Evolutionary conservation across 306 rosid genomes (phyloP).

Genomic region (Trifolium pratense): DNA sequence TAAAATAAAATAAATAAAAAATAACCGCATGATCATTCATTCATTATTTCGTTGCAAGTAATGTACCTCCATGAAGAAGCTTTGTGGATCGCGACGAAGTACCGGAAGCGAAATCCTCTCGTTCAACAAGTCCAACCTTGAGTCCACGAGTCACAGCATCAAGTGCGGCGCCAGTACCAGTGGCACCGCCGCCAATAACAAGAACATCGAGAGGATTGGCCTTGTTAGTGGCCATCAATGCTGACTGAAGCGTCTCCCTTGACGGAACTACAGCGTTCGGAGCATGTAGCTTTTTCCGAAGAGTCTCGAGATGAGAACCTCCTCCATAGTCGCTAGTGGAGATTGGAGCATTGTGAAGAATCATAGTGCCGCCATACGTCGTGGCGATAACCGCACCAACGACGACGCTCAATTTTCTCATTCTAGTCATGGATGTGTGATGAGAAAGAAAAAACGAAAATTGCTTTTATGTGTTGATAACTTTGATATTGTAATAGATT

Average conservation of each 20-base stretch:
- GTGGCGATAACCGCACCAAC: constrained; percentile 56
- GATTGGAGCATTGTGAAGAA: constrained; percentile 51
- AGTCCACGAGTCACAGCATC: constrained; percentile 93
- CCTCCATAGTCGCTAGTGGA: constrained; percentile 58
- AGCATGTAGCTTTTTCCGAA: constrained; percentile 65
- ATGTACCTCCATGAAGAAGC: constrained; percentile 94
- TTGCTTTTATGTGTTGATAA: neutral
- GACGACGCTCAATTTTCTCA: constrained; percentile 60
- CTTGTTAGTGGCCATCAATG: constrained; percentile 61
- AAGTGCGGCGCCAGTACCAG: constrained; percentile 83
- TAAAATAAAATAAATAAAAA: too few species aligned
- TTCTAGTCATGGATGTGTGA: constrained; percentile 50
- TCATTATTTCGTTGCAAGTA: neutral
- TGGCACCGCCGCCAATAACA: constrained; percentile 94
- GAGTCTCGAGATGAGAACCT: constrained; percentile 40
- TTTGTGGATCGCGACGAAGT: constrained; percentile 98
- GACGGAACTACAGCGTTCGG: constrained; percentile 64
- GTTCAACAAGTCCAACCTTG: constrained; percentile 91
- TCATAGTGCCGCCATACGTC: constrained; percentile 58
- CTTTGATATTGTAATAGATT: too few species aligned
- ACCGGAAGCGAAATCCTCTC: constrained; percentile 94
- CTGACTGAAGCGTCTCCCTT: constrained; percentile 67
- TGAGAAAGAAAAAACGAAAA: neutral
- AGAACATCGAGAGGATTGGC: constrained; percentile 85
- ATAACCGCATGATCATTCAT: neutral